Base-by-base conservation (phyloP, 2,329 filamentous ascomycete genomes). In the Didymella sp. region DNA sequence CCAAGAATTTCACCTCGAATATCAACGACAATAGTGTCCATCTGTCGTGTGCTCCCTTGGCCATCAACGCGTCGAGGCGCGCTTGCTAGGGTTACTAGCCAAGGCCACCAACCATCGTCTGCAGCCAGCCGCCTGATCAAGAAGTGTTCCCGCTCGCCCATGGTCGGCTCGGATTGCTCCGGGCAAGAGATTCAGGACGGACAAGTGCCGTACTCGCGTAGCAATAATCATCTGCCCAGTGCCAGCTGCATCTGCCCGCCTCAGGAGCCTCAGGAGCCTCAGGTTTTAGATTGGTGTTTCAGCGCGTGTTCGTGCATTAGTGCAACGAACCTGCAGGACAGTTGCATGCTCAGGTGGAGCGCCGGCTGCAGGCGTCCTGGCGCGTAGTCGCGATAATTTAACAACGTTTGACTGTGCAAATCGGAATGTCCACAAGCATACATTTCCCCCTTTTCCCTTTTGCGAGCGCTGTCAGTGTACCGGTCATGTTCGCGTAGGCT, bases 391-490 rank as follows among this genome's bases (percentile, higher is more conserved):
- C 38, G 12, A 51, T 35, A 51, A 51, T 48, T 31, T 57, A 31
- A 38, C 37, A 40, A 33, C 21, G 54, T 31, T 48, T 40, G 54
- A 47, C 19, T 17, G 43, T 57, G 54, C 48, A 47, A 51, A 51
- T 51, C 54, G 24, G 38, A 47, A 51, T 43, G 43, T 51, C 25
- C 40, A 27, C 31, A 31, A 24, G 17, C 27, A 27, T 33, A 8
- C 35, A 31, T 40, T 41, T 40, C 19, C 54, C 54, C 54, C 54
- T 57, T 52, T 57, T 57, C 54, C 54, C 54, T 57, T 52, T 57
- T 57, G 54, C 33, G 44, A 43, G 42, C 13, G 52, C 45, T 50
- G 46, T 48, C 48, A 21, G 37, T 51, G 54, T 43, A 42, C 35
- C 37, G 31, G 42, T 31, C 31, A 42, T 42, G 43, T 43, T 48